Base-by-base conservation (phyloP, 805 yeast species). In the Kregervanrija fluxuum region DNA sequence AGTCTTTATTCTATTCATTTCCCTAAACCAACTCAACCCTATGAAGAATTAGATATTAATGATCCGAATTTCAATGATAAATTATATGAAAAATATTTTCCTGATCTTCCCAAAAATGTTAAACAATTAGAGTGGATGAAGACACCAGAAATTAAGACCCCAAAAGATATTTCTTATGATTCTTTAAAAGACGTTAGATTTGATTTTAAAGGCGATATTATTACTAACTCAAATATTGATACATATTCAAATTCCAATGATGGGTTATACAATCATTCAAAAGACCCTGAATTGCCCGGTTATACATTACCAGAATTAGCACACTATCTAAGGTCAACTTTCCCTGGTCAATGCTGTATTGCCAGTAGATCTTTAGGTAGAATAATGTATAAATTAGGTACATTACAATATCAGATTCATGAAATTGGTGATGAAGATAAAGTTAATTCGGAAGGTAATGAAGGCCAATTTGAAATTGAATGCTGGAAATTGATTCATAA, bases 201-300 rank as follows among this genome's bases (percentile, higher is more conserved):
- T 58, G 97, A 91, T 57, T 89, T 93, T 63, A 70, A 79, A 41
- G 99, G 97, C 10, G 71, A 85, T 53, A 61, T 93, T 48, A 70
- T 93, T 3, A 70, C 78, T 41, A 47, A 57, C 3, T 60, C 54
- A 33, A 57, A 54, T 43, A 46, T 57, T 8, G 39, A 46, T 8
- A 35, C 50, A 4, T 45, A 50, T 30, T 46, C 49, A 6, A 12
- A 41, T 12, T 14, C 41, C 35, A 39, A 48, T 10, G 68, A 79
- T 30, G 99, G 96, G 0, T 72, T 93, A 22, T 96, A 88, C 56
- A 98, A 93, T 60, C 99, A 93, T 62, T 75, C 96, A 0, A 87
- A 83, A 10, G 80, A 83, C 40, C 96, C 98, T 0, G 80, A 81
- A 38, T 69, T 90, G 42, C 95, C 98, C 0, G 99, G 99, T 0